Evolutionary conservation across 306 rosid genomes (phyloP), one percentile per base, ranked within the genome.

Genomic region (Glycyrrhiza uralensis): DNA sequence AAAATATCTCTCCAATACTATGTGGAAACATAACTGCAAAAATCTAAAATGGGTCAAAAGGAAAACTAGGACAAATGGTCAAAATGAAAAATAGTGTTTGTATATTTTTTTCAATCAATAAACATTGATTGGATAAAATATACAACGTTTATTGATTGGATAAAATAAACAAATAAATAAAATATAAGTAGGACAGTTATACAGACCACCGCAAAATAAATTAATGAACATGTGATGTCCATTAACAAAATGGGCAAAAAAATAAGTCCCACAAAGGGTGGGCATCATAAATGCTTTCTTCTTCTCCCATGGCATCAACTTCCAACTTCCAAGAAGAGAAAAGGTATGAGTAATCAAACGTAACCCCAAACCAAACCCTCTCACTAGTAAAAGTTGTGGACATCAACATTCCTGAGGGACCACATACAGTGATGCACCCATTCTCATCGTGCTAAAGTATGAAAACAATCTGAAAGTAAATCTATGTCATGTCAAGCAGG

Each of bases 281-380:
- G 33, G 38, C n/a, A 39, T 61, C 68, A 74, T 74, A 68, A 74
- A 68, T 74, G 80, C 68, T 67, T 50, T 79, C 60, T 39, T 14
- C 33, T 50, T 32, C 30, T 28, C 33, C 13, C 23, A 14, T 1
- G 14, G 33, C 42, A 29, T 57, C 67, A 36, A 38, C 44, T 15
- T 49, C 45, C 72, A 50, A 24, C 30, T 30, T 42, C 57, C 67
- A 50, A 67, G 58, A 66, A 56, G 35, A 8, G 22, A 71, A 47
- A 38, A 64, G 3, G 18, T 23, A 28, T 7, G 11, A 38, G 2
- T 30, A 6, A 18, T 12, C 63, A 49, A 47, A 36, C 20, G 0
- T 13, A 35, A 22, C 50, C 14, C 61, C 63, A 29, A 47, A 26
- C 65, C 15, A 19, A 69, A n/a, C 61, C 9, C 45, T 26, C 70